Evolutionary conservation across 2,329 filamentous ascomycete species (phyloP), one percentile per base, ranked within the genome.

Genomic region (Thelonectria rubi): DNA sequence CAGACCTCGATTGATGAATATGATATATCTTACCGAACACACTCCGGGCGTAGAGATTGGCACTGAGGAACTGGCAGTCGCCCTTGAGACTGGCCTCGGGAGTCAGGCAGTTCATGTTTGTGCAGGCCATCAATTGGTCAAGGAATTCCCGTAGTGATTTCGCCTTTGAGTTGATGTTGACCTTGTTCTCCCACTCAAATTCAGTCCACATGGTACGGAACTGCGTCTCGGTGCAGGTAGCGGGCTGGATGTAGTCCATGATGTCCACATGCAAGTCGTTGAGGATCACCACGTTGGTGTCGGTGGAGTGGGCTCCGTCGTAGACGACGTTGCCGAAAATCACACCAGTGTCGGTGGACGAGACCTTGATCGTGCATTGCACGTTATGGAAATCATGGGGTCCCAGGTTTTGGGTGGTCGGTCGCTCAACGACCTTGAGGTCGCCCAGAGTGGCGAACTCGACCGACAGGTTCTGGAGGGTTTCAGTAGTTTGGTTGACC

Each of bases 151-250:
- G 88, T 63, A 99, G 84, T 26, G 88, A 91, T 82, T 94, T 97
- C 69, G 92, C 93, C 84, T 97, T 98, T 66, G 92, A 96, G 80
- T 97, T 97, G 81, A 99, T 98, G 81, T 99, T 99, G 78, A 99
- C 94, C 86, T 99, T 99, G 82, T 99, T 99, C 84, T 99, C 95
- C 95, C 95, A 99, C 77, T 99, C 95, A 69, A 99, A 99, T 76
- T 99, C 95, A 39, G 95, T 99, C 95, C 95, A 99, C 95, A 99
- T 99, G n/a, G 93, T 97, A 62, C 95, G 88, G 89, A 99, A 99
- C 74, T 98, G 93, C 11, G 94, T 97, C 83, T 99, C 95, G 5
- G 93, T 95, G 84, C 95, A 99, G 15, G 93, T 90, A 7, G 94
- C 94, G 1, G 95, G 95, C 76, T 98, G 94, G 73, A 99, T 99